Percentiles rank a stretch among this genome's conserved stretches.
These are phyloP conservation scores for Coemansia sp. DNA, from an alignment of 192 early-diverging fungal species.

Conservation along the genomic window DNA sequence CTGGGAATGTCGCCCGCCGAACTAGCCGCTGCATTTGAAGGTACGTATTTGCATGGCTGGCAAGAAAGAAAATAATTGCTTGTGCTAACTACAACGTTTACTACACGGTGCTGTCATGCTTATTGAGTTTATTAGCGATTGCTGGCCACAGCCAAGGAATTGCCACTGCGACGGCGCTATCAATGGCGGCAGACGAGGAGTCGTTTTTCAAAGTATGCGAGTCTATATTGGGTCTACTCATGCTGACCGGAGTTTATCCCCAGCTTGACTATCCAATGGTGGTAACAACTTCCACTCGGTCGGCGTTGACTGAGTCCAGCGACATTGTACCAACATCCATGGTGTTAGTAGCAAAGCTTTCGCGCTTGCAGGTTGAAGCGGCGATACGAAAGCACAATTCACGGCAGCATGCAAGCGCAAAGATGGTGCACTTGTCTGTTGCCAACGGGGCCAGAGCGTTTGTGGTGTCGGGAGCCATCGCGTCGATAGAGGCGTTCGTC, in stretches of 20 bases:
- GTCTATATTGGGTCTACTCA: constrained; percentile 78
- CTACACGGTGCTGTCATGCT: background rate
- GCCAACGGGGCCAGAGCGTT: constrained; percentile 65
- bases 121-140: constrained; percentile 50
- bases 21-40: constrained; percentile 56
- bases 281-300: background rate
- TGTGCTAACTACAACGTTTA: background rate
- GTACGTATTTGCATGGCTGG: constrained; percentile 9
- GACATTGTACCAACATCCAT: constrained; percentile 68
- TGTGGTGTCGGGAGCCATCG: constrained; percentile 21
- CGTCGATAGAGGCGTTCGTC: constrained; percentile 10
- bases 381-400: constrained; percentile 73
- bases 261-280: constrained; percentile 62
- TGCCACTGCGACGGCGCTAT: constrained; percentile 81
- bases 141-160: constrained; percentile 95
- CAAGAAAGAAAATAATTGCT: background rate
- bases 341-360: constrained; percentile 79
- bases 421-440: constrained; percentile 75
- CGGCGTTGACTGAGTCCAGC: background rate
- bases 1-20: constrained; percentile 62
- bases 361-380: constrained; percentile 67
- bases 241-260: constrained; percentile 81
- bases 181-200: constrained; percentile 73
- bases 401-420: constrained; percentile 64
- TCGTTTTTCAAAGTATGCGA: constrained; percentile 75